These are phyloP conservation scores for Histomonas meleagridis DNA, from an alignment of 208 protist species.

Conservation along the genomic window DNA sequence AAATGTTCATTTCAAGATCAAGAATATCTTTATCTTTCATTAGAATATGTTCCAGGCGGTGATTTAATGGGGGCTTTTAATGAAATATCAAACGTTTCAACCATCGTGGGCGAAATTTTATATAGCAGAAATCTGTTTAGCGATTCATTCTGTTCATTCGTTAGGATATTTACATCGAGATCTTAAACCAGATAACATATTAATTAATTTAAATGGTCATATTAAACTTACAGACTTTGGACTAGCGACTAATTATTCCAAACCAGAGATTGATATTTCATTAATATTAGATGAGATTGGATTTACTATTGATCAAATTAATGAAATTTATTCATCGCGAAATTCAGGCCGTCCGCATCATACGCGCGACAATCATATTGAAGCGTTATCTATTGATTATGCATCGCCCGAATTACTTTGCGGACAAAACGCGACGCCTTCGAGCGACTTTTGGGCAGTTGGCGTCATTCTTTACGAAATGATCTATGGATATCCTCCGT, in stretches of 20 bases:
- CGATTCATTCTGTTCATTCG: slow-evolving; percentile 55
- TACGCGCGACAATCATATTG: too few species aligned
- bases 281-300: too few species aligned
- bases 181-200: neutral
- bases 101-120: slow-evolving; percentile 57
- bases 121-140: slow-evolving; percentile 56
- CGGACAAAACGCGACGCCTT: neutral
- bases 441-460: neutral
- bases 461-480: neutral
- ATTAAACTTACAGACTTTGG: slow-evolving; percentile 21
- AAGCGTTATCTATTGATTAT: neutral
- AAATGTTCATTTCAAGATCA: slow-evolving; percentile 59
- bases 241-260: neutral
- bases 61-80: slow-evolving; percentile 61
- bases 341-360: too few species aligned
- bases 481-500: neutral
- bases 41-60: slow-evolving; percentile 63
- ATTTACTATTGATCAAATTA: too few species aligned
- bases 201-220: neutral
- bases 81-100: slow-evolving; percentile 55
- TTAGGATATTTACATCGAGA: slow-evolving; percentile 53
- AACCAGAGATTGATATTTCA: too few species aligned
- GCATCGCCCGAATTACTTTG: neutral
- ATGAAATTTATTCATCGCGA: too few species aligned
- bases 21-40: slow-evolving; percentile 60